A percentile compares a stretch with the other conserved stretches of the same genome.
phyloP scores from a whole-genome alignment of 345 rosid genomes.

The Sonneratia alba region DNA sequence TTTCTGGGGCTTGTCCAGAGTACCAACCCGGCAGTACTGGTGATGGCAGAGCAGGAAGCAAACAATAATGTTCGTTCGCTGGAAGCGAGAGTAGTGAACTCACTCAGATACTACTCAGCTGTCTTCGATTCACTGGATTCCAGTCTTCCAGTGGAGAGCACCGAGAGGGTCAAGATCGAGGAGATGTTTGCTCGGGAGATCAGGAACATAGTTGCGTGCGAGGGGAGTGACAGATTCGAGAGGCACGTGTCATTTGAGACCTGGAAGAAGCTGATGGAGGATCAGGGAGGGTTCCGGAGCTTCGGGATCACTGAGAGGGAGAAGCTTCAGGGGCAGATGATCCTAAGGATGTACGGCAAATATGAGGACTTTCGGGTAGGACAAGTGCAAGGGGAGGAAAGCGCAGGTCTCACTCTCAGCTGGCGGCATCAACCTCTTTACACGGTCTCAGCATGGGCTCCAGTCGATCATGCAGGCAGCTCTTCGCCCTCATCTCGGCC shows the following conservation, averaged over 20 bases:
- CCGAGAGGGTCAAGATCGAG: constrained; percentile 40
- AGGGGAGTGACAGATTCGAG: constrained; percentile 75
- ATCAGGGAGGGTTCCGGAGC: constrained; percentile 57
- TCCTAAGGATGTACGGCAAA: constrained; percentile 65
- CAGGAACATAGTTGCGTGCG: constrained; percentile 78
- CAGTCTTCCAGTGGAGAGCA: constrained; percentile 54
- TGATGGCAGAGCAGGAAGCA: constrained; percentile 85
- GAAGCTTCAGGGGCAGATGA: constrained; percentile 68
- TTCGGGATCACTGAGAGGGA: constrained; percentile 59
- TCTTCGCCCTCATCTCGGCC: constrained; percentile 57
- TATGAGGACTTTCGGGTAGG: neutral
- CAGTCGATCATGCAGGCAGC: constrained; percentile 42
- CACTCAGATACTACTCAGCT: constrained; percentile 69
- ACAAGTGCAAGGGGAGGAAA: constrained; percentile 37
- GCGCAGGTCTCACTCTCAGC: constrained; percentile 49
- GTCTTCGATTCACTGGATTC: constrained; percentile 61
- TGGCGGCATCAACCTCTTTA: constrained; percentile 83
- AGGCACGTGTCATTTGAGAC: constrained; percentile 59
- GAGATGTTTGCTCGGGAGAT: constrained; percentile 77
- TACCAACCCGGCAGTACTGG: constrained; percentile 55
- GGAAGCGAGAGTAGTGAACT: constrained; percentile 59
- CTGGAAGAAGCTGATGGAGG: constrained; percentile 77
- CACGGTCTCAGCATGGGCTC: constrained; percentile 81
- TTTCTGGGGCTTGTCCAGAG: constrained; percentile 70
- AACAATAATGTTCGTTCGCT: constrained; percentile 39